A percentile compares a stretch with the other conserved stretches of the same genome.
Evolutionary conservation across 345 rosid species (phyloP).

Genomic region (Toxicodendron radicans): DNA sequence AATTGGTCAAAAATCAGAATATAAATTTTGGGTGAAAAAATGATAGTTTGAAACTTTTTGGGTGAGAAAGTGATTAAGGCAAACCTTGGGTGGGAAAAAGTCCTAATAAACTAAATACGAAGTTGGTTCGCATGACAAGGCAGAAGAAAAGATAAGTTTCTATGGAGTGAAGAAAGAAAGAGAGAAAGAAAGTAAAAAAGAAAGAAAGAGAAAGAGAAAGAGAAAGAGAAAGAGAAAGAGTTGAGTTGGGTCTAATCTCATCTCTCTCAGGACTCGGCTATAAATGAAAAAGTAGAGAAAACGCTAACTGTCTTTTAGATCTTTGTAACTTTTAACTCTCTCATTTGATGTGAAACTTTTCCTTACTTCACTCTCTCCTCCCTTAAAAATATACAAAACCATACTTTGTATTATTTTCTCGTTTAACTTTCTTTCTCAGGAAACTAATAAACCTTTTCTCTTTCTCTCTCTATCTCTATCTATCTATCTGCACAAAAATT

Average conservation of each 20-base stretch:
- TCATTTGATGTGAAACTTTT: constrained; percentile 15
- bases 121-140: too few relatives aligned
- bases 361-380: background rate
- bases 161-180: too few relatives aligned
- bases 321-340: constrained; percentile 7
- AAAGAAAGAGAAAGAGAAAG: background rate
- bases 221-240: too few relatives aligned
- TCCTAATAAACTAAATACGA: too few relatives aligned
- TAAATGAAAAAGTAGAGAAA: constrained; percentile 24
- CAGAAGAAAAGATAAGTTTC: too few relatives aligned
- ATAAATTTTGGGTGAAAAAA: too few relatives aligned
- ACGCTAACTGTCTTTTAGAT: constrained; percentile 18
- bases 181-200: too few relatives aligned
- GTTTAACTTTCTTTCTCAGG: constrained; percentile 13
- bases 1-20: too few relatives aligned
- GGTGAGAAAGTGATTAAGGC: too few relatives aligned
- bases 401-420: background rate
- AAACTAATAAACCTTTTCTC: constrained; percentile 9
- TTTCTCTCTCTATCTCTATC: constrained; percentile 1
- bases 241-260: too few relatives aligned
- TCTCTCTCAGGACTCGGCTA: background rate
- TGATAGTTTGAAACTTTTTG: too few relatives aligned
- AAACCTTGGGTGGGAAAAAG: too few relatives aligned
- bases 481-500: constrained; percentile 1
- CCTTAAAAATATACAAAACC: background rate